Evolutionary conservation across 2,329 filamentous ascomycete genomes (phyloP).

Genomic region (Alternaria ethzedia): DNA sequence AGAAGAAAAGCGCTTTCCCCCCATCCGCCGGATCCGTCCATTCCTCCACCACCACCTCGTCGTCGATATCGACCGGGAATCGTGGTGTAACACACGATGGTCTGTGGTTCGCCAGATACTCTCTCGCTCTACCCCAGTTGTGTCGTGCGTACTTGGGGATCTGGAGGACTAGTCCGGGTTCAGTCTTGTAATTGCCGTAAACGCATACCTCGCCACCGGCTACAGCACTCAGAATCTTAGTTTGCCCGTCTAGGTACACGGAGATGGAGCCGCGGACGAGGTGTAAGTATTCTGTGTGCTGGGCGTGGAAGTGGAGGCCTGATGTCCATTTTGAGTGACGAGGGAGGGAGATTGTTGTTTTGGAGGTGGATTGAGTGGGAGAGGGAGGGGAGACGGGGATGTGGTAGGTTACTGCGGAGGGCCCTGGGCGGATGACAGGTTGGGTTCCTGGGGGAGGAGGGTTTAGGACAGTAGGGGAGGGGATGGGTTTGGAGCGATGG

Average conservation of each 20-base stretch:
- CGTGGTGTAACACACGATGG: neutral
- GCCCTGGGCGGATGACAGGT: slow-evolving; percentile 19
- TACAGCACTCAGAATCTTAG: slow-evolving; percentile 13
- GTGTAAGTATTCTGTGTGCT: slow-evolving; percentile 56
- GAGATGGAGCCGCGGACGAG: slow-evolving; percentile 50
- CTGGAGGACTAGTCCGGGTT: slow-evolving; percentile 35
- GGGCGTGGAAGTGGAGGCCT: slow-evolving; percentile 59
- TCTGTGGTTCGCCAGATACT: neutral
- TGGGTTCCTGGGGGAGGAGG: slow-evolving; percentile 17
- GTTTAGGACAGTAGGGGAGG: neutral
- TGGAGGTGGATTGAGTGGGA: slow-evolving; percentile 10
- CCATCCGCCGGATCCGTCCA: slow-evolving; percentile 56
- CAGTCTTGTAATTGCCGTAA: neutral
- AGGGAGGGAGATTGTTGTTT: slow-evolving; percentile 55
- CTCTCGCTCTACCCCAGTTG: slow-evolving; percentile 55
- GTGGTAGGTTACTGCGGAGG: slow-evolving; percentile 40
- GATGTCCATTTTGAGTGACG: slow-evolving; percentile 55
- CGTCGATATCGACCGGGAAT: slow-evolving; percentile 17
- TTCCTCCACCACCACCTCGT: slow-evolving; percentile 54
- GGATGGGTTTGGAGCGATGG: neutral
- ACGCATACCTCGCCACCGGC: slow-evolving; percentile 8
- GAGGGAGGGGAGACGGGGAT: slow-evolving; percentile 41
- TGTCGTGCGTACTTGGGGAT: slow-evolving; percentile 51
- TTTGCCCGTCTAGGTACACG: slow-evolving; percentile 19
- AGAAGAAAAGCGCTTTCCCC: slow-evolving; percentile 58